Percentiles rank a stretch among this genome's conserved stretches.
Conservation (phyloP, 2,329 filamentous ascomycete species). For the Pezicula carpinea region DNA sequence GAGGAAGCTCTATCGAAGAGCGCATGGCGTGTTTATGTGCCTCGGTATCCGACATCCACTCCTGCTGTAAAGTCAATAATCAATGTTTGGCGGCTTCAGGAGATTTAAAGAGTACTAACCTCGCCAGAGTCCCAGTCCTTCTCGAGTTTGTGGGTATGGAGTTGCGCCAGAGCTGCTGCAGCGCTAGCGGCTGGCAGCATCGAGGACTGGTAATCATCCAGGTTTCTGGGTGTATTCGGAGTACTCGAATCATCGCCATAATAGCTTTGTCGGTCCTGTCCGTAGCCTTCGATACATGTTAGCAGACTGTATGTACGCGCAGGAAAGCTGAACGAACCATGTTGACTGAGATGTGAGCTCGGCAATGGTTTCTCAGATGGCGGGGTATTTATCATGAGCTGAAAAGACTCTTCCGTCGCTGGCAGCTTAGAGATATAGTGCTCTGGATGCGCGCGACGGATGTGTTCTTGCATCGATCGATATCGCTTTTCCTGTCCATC, state of each 20-base stretch:
- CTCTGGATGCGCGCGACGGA: slow-evolving; percentile 91
- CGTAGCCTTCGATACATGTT: slow-evolving; percentile 41
- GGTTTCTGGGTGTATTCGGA: slow-evolving; percentile 62
- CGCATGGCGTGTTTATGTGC: slow-evolving; percentile 58
- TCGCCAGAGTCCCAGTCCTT: slow-evolving; percentile 74
- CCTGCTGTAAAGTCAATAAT: slow-evolving; percentile 39
- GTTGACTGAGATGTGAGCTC: slow-evolving; percentile 21
- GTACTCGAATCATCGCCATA: slow-evolving; percentile 62
- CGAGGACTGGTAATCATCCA: slow-evolving; percentile 62
- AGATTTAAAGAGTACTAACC: slow-evolving; percentile 44
- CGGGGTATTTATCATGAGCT: slow-evolving; percentile 90
- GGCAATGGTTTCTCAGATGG: slow-evolving; percentile 45
- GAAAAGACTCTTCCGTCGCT: slow-evolving; percentile 95
- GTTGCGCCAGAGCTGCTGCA: slow-evolving; percentile 80
- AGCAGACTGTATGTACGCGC: slow-evolving; percentile 13
- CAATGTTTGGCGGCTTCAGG: slow-evolving; percentile 1
- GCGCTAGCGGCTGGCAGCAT: slow-evolving; percentile 68
- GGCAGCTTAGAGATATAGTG: slow-evolving; percentile 98
- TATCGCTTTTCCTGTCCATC: slow-evolving; percentile 78
- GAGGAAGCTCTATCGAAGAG: slow-evolving; percentile 65
- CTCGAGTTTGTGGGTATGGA: slow-evolving; percentile 74
- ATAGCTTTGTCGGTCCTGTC: slow-evolving; percentile 61
- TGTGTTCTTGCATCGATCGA: slow-evolving; percentile 99
- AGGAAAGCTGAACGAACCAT: slow-evolving; percentile 19
- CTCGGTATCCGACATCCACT: slow-evolving; percentile 68